Evolutionary conservation across 2,329 filamentous ascomycete species (phyloP), one percentile per base, ranked within the genome.

Genomic region (Colletotrichum lindemuthianum): DNA sequence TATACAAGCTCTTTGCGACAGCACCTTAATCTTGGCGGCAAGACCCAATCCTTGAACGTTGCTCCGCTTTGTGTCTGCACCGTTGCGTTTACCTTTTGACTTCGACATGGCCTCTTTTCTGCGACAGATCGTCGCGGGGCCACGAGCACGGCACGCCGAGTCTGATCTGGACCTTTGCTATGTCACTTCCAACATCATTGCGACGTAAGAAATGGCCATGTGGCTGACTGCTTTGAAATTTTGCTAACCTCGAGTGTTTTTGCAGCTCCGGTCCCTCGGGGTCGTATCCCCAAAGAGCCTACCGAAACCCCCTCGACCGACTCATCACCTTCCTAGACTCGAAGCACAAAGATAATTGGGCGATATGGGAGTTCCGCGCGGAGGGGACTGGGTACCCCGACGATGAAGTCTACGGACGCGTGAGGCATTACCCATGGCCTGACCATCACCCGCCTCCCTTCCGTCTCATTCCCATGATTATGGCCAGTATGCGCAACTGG

Each of bases 401-500:
- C 73, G 86, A 89, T 15, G 92, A 94, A 63, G 95, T 99, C 1
- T 93, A 97, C 75, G 85, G 88, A 39, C 86, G 94, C 3, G 90
- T 98, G 68, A 87, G 90, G 68, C 96, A 99, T 78, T 98, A 94
- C 73, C 96, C 96, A 1, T 99, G 92, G 88, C 96, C 96, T 0
- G 96, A 99, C 75, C 96, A 99, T 74, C 96, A 99, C 75, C 96
- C 96, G 4, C 96, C 96, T 56, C 96, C 96, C 0, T 99, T 99
- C 72, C 85, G 88, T 24, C 82, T 98, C 16, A 89, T 99, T 40
- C 95, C 95, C 0, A 84, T 92, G 78, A 94, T 97, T 67, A 89
- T 97, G 85, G 93, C 89, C 1, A 92, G 91, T 71, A 98, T 99
- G 94, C 86, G 92, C 65, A 92, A 95, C 72, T 98, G 95, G 93